Conservation (phyloP, 306 rosid species). For the Trifolium subterraneum region DNA sequence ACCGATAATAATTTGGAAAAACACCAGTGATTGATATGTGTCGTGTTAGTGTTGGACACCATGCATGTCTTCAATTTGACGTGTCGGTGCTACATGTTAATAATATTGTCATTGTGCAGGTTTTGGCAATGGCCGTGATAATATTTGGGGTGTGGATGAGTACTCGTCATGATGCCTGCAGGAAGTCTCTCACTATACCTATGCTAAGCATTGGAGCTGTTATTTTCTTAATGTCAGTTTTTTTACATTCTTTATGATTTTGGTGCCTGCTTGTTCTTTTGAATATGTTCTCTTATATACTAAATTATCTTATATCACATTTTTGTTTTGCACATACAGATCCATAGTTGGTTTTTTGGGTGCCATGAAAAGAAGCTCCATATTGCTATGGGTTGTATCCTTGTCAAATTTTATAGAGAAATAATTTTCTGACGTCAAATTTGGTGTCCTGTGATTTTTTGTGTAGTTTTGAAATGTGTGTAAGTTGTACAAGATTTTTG, state of each 20-base stretch:
- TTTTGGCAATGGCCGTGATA: slow-evolving; percentile 73
- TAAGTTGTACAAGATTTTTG: too few relatives aligned
- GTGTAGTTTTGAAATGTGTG: too few relatives aligned
- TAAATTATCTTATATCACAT: slow-evolving; percentile 5
- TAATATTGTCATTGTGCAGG: slow-evolving; percentile 52
- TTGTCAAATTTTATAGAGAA: slow-evolving; percentile 28
- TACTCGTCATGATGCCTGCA: slow-evolving; percentile 78
- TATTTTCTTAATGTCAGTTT: slow-evolving; percentile 79
- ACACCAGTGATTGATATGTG: not conserved
- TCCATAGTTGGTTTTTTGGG: slow-evolving; percentile 91
- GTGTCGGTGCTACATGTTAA: not conserved
- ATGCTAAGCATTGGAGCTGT: slow-evolving; percentile 78
- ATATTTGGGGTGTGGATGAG: slow-evolving; percentile 94
- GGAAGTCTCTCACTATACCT: slow-evolving; percentile 85
- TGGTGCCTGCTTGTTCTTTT: slow-evolving; percentile 11
- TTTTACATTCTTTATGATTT: slow-evolving; percentile 20
- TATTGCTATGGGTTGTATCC: slow-evolving; percentile 94
- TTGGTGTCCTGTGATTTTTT: too few relatives aligned
- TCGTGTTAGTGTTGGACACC: not conserved
- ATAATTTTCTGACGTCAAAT: too few relatives aligned
- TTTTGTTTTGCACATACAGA: slow-evolving; percentile 62
- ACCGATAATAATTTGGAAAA: not conserved
- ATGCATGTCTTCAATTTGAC: not conserved
- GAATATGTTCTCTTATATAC: slow-evolving; percentile 1
- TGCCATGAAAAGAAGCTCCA: slow-evolving; percentile 72